A percentile compares a stretch with the other conserved stretches of the same genome.
Conservation (phyloP, 352 stramenopile species). For the Ophiocytium majus region DNA sequence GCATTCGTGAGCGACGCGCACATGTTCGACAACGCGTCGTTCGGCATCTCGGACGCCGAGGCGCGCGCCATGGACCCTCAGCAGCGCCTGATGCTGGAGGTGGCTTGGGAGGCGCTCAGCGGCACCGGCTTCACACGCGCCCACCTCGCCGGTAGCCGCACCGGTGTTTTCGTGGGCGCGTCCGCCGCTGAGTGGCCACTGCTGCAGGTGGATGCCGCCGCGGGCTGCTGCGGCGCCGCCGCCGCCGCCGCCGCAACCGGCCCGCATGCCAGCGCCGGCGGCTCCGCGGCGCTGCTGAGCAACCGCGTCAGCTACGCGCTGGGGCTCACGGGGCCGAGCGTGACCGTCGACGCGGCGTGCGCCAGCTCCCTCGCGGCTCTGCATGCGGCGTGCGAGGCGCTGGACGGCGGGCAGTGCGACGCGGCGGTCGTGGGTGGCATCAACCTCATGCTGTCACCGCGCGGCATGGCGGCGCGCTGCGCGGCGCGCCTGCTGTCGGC, state of each 20-base stretch:
- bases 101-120: conserved; percentile 44
- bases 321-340: conserved; percentile 59
- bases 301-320: conserved; percentile 57
- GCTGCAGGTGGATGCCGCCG: background rate
- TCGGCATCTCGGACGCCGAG: conserved; percentile 44
- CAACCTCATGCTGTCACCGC: conserved; percentile 56
- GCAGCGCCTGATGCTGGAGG: conserved; percentile 60
- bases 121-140: conserved; percentile 37
- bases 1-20: conserved; percentile 21
- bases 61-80: conserved; percentile 59
- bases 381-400: conserved; percentile 42
- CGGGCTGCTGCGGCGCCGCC: no score
- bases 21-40: conserved; percentile 46
- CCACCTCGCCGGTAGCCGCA: conserved; percentile 42
- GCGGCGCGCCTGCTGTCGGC: conserved; percentile 49
- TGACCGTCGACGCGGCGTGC: conserved; percentile 62
- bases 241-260: no score
- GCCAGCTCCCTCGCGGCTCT: conserved; percentile 61
- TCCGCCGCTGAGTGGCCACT: conserved; percentile 55
- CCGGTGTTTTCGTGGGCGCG: conserved; percentile 60
- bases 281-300: background rate
- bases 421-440: conserved; percentile 55
- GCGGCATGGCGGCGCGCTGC: conserved; percentile 42
- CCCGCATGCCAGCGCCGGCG: background rate
- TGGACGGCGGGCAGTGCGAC: conserved; percentile 35